phyloP scores from a whole-genome alignment of 805 yeast species.

The Lachancea quebecensis region DNA sequence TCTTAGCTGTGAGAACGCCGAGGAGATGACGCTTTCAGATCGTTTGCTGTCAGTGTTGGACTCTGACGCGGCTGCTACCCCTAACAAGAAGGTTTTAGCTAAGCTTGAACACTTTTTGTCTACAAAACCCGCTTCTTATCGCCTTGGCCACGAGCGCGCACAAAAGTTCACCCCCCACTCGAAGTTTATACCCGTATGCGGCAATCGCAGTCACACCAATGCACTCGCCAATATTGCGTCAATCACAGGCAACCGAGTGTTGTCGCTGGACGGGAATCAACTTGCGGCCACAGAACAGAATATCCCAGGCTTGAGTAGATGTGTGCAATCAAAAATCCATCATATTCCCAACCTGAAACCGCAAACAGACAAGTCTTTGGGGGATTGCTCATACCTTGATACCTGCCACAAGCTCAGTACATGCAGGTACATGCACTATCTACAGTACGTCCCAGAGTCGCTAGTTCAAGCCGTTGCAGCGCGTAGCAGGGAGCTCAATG shows the following conservation, averaged over 20 bases:
- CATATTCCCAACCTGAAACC: conserved; percentile 47
- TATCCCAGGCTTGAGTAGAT: conserved; percentile 22
- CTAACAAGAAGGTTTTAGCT: conserved; percentile 4
- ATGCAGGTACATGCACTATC: conserved; percentile 79
- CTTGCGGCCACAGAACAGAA: conserved; percentile 17
- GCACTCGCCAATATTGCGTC: conserved; percentile 17
- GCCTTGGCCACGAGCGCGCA: conserved; percentile 25
- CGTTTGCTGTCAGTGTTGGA: conserved; percentile 5
- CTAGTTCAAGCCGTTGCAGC: conserved; percentile 12
- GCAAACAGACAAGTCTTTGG: conserved; percentile 64
- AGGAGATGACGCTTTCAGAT: neutral
- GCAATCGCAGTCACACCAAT: conserved; percentile 16
- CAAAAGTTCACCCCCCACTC: conserved; percentile 9
- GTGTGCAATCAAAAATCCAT: conserved; percentile 38
- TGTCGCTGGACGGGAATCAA: conserved; percentile 25
- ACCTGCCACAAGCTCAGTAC: conserved; percentile 82
- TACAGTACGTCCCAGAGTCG: conserved; percentile 34
- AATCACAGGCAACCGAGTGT: conserved; percentile 17
- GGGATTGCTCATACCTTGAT: conserved; percentile 91
- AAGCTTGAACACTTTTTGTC: conserved; percentile 16
- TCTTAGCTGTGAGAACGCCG: neutral
- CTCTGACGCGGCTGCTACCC: conserved; percentile 1
- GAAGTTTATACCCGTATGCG: conserved; percentile 24
- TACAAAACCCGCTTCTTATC: conserved; percentile 19
- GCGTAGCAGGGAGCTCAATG: conserved; percentile 6